phyloP scores from a whole-genome alignment of 2,329 filamentous ascomycete genomes.

The Verticillium dahliae region DNA sequence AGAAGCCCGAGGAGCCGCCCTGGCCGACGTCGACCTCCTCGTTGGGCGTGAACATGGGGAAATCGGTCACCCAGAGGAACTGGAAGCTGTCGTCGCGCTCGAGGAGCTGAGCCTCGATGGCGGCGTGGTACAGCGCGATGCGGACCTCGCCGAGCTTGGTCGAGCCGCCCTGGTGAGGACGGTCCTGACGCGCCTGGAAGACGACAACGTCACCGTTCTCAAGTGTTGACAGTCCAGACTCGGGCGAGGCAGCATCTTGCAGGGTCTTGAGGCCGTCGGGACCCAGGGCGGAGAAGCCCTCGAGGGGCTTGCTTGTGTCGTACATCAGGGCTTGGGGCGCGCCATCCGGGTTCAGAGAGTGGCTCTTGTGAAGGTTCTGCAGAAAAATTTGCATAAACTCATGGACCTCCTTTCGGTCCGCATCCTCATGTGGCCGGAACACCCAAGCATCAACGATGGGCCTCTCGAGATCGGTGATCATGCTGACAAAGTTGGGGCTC shows the following conservation, averaged over 20 bases:
- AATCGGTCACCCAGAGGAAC: constrained; percentile 83
- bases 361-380: constrained; percentile 51
- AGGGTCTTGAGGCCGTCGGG: constrained; percentile 21
- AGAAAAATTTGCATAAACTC: constrained; percentile 66
- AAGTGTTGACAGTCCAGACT: constrained; percentile 25
- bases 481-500: constrained; percentile 59
- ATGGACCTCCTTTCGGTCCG: constrained; percentile 45
- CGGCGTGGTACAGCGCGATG: constrained; percentile 60
- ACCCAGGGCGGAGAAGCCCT: constrained; percentile 72
- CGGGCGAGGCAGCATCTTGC: constrained; percentile 16
- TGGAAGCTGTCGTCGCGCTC: constrained; percentile 42
- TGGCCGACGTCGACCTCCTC: constrained; percentile 65
- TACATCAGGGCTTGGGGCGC: constrained; percentile 73
- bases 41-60: constrained; percentile 83
- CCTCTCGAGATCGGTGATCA: constrained; percentile 63
- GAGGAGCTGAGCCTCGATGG: constrained; percentile 57
- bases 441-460: constrained; percentile 73
- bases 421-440: constrained; percentile 46
- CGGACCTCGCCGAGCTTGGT: constrained; percentile 67
- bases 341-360: constrained; percentile 66
- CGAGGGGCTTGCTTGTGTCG: constrained; percentile 66
- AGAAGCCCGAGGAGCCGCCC: constrained; percentile 72
- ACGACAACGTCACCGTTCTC: constrained; percentile 74
- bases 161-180: constrained; percentile 64
- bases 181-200: constrained; percentile 68